Evolutionary conservation across 2,329 filamentous ascomycete genomes (phyloP), one percentile per base, ranked within the genome.

Genomic region (Xylariaceae sp.): DNA sequence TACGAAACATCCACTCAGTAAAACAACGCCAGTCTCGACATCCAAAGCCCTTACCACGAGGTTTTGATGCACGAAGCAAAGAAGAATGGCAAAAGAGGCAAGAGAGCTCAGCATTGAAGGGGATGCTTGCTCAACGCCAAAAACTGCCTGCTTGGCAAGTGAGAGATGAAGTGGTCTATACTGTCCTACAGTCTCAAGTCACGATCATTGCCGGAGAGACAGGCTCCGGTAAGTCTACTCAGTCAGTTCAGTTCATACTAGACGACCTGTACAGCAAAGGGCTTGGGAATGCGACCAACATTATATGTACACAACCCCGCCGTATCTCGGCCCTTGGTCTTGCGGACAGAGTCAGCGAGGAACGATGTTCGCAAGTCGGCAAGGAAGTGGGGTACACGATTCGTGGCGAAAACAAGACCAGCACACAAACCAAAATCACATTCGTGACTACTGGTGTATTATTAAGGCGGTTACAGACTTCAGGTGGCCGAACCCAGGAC

Each of bases 161-260:
- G 67, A 87, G 86, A 66, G 87, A 94, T 17, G 79, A 82, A 1
- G 91, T 99, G 26, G 85, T 98, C 8, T 74, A 83, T 17, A 89
- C 90, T 0, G 90, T 99, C 45, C 82, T 82, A 37, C 78, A 82
- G 4, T 87, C 94, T 68, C 89, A 97, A 73, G 92, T 99, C 47
- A 96, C 92, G 1, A 97, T 99, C 68, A 95, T 99, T 66, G 96
- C 93, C 39, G 95, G 95, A 65, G 95, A 98, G 76, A 99, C 95
- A 3, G 95, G 95, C 50, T 96, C 92, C 16, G 95, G 95, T 70
- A 99, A 99, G 75, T 96, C 91, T 45, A 98, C 95, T 0, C 95
- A 99, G 73, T 95, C 92, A 2, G 92, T 98, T 29, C 95, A 99
- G 73, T 99, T 98, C 73, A 83, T 99, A 39, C 81, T 99, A 1